These are phyloP conservation scores for Amauroascus niger DNA, from an alignment of 2,329 filamentous ascomycete species.

Conservation along the genomic window DNA sequence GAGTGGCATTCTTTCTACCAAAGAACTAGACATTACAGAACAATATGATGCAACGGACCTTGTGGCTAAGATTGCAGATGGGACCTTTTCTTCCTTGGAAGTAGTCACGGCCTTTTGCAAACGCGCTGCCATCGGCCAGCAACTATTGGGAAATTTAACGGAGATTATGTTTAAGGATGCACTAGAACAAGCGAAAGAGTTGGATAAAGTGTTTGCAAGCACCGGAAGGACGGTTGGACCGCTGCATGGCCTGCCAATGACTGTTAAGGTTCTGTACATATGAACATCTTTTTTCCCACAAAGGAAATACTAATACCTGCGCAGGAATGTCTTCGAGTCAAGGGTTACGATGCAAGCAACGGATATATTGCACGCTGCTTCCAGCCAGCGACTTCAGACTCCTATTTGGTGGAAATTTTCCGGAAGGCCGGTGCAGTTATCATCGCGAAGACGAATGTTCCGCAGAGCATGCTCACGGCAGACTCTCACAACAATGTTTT, in stretches of 20 bases:
- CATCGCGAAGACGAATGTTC: constrained; percentile 51
- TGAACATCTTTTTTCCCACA: not conserved
- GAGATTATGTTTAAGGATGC: not conserved
- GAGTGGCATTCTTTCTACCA: constrained; percentile 4
- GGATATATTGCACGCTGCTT: not conserved
- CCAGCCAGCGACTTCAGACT: not conserved
- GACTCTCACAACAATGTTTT: constrained; percentile 53
- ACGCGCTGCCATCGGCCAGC: constrained; percentile 22
- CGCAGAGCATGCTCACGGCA: constrained; percentile 56
- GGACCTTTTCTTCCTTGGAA: constrained; percentile 18
- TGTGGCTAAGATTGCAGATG: not conserved
- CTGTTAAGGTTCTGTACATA: constrained; percentile 24
- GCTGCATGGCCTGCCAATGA: constrained; percentile 36
- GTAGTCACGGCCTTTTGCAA: constrained; percentile 22
- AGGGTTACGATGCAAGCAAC: constrained; percentile 24
- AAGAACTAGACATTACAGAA: constrained; percentile 53
- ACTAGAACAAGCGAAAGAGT: not conserved
- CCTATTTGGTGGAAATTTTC: constrained; percentile 39
- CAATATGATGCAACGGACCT: constrained; percentile 3
- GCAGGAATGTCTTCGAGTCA: constrained; percentile 35
- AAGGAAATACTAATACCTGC: not conserved
- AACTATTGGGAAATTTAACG: constrained; percentile 17
- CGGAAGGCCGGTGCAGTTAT: constrained; percentile 47
- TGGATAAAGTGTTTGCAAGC: constrained; percentile 28
- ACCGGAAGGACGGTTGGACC: constrained; percentile 31